Percentiles rank a stretch among this genome's conserved stretches.
These are phyloP conservation scores for Cucurbitaria berberidis DNA, from an alignment of 2,329 filamentous ascomycete species.

Conservation along the genomic window DNA sequence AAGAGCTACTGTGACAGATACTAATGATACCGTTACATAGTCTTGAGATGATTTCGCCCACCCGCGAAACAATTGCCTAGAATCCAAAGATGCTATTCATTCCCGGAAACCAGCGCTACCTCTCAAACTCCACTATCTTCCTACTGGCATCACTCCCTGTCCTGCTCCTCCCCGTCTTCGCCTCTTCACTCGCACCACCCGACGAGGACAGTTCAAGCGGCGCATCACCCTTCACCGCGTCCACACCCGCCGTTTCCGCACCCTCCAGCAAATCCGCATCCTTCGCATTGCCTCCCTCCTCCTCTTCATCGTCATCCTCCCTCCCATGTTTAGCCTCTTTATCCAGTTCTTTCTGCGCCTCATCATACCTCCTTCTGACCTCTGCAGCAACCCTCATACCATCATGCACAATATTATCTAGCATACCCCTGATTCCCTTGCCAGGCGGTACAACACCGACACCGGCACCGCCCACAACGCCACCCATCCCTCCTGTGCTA, in stretches of 20 bases:
- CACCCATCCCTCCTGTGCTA: slow-evolving; percentile 47
- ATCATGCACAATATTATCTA: slow-evolving; percentile 97
- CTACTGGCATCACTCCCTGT: slow-evolving; percentile 45
- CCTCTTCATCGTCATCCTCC: slow-evolving; percentile 68
- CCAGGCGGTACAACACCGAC: slow-evolving; percentile 65
- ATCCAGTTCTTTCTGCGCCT: slow-evolving; percentile 90
- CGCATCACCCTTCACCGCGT: slow-evolving; percentile 32
- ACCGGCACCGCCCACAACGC: slow-evolving; percentile 53
- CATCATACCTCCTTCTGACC: slow-evolving; percentile 90
- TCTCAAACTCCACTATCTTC: slow-evolving; percentile 48
- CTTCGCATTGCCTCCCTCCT: slow-evolving; percentile 55
- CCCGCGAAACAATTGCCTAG: slow-evolving; percentile 5
- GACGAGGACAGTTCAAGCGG: slow-evolving; percentile 24
- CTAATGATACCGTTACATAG: not conserved
- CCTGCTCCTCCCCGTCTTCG: slow-evolving; percentile 38
- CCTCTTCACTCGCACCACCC: slow-evolving; percentile 26
- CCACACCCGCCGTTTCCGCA: slow-evolving; percentile 56
- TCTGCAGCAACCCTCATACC: slow-evolving; percentile 96
- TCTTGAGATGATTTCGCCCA: not conserved
- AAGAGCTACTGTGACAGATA: not conserved
- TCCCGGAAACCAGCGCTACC: slow-evolving; percentile 24
- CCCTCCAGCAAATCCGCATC: slow-evolving; percentile 57
- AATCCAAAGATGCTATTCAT: slow-evolving; percentile 9
- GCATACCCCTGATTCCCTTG: slow-evolving; percentile 84
- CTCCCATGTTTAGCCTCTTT: slow-evolving; percentile 69